Base-by-base conservation (phyloP, 257 asterid species). In the Solanum phureja region DNA sequence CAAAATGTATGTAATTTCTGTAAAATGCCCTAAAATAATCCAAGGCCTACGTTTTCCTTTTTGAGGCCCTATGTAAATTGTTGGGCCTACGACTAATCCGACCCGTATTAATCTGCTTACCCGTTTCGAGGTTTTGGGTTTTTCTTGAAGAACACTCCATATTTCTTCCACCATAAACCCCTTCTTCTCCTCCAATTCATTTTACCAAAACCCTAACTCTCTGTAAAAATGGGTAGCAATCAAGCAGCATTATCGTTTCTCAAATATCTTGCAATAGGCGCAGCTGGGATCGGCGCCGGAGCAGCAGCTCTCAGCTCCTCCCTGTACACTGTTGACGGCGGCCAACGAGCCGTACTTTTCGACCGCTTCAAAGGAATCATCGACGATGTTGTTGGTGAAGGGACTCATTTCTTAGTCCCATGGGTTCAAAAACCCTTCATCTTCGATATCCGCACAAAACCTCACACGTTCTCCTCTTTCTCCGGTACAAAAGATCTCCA, bases 401-500 rank as follows among this genome's bases (percentile, higher is more conserved):
- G 99, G 1, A 97, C 99, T 6, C 99, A 95, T 85, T 97, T 97
- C 68, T 84, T 94, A 14, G 52, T 97, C 33, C 99, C 99, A 1
- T 96, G 98, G 98, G 95, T 96, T 33, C 99, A 96, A 87, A 92
- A 93, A 49, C 99, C 98, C 42, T 93, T 84, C 92, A 94, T 96
- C 90, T 97, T 96, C 85, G 99, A 97, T 85, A 94, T 97, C 83
- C 98, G 99, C 76, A 96, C 98, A 0, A 94, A 95, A 1, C 96
- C 98, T 71, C 99, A 97, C 95, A 90, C 98, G 8, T 92, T 96
- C 91, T 91, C 97, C 75, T 94, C 98, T 19, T 42, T 91, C 34
- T 95, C 99, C 31, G 99, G 99, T 5, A 97, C 99, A 0, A 97
- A 96, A 94, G 99, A 97, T 92, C 92, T 97, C 88, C 99, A 97